Evolutionary conservation across 495 filamentous ascomycete genomes (phyloP), one percentile per base, ranked within the genome.

Genomic region (Podospora pseudopauciseta): DNA sequence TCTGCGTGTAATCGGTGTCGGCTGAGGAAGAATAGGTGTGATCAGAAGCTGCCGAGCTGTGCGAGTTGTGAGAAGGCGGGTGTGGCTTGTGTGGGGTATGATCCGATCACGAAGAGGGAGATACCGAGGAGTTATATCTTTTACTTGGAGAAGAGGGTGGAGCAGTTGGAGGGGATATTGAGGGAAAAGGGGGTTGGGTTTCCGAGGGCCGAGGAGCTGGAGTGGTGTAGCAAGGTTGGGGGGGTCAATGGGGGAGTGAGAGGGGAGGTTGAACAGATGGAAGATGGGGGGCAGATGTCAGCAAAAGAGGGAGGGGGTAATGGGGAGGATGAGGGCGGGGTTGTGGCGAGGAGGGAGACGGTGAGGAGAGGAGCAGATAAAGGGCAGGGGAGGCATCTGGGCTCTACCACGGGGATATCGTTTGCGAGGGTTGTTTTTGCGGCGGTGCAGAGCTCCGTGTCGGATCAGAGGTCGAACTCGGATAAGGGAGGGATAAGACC

Each of bases 381-480:
- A 88, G 91, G 66, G 91, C 87, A n/a, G 88, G 90, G 23, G 88
- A 90, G 92, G 66, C 92, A 92, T 77, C 83, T 96, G 2, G 93
- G 92, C 6, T 92, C 93, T 2, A 90, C 92, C 15, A 94, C 92
- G 7, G 94, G 94, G 3, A 94, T 98, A 55, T 96, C 93, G 1
- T 98, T 98, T 79, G 94, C 94, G 18, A 86, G 93, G 57, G 92
- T 98, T 7, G 94, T 98, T 27, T 96, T 97, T 74, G 93, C 94
- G 13, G 94, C 94, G 0, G 92, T 98, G 60, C 94, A 96, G 76
- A 93, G 89, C 66, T 93, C 91, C 0, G 89, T 96, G 1, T 86
- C 89, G 2, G 90, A 92, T 69, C 87, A 87, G 28, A 85, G 84
- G 44, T 82, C 82, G 3, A 85, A 72, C 58, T 85, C 83, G 26